Evolutionary conservation across 805 yeast genomes (phyloP).

Genomic region (Lachancea kluyveri): DNA sequence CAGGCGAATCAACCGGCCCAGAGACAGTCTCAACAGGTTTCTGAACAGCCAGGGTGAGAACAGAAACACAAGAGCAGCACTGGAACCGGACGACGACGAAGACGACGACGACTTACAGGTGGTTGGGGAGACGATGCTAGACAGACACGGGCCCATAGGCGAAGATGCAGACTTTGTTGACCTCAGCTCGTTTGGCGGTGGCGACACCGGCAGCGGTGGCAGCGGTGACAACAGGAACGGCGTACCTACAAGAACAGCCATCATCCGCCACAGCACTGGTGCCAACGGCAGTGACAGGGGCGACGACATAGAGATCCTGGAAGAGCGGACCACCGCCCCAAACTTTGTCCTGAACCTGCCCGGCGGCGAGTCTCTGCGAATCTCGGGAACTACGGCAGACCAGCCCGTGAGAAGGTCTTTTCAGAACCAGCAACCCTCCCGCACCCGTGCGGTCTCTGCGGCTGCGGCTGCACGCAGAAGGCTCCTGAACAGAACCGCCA

Average conservation of each 20-base stretch:
- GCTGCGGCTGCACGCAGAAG: conserved; percentile 14
- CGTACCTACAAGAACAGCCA: no score
- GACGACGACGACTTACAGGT: conserved; percentile 20
- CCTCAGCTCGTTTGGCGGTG: no score
- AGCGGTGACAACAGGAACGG: no score
- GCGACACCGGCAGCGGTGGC: no score
- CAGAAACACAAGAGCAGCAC: not conserved
- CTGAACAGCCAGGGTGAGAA: no score
- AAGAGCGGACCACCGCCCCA: conserved; percentile 23
- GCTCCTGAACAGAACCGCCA: conserved; percentile 15
- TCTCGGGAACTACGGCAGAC: conserved; percentile 19
- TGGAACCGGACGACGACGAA: conserved; percentile 1
- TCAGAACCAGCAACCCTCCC: conserved; percentile 20
- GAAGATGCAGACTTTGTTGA: conserved; percentile 26
- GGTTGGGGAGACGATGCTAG: conserved; percentile 12
- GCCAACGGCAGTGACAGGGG: conserved; percentile 20
- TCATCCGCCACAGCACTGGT: no score
- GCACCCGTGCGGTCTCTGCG: not conserved
- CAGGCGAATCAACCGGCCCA: conserved; percentile 12
- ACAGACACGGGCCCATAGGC: conserved; percentile 16
- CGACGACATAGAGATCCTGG: conserved; percentile 28
- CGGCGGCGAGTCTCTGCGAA: conserved; percentile 21
- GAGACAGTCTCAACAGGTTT: conserved; percentile 16
- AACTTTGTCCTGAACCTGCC: conserved; percentile 21
- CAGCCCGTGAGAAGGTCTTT: conserved; percentile 25